Conservation (phyloP, 1,284 basidiomycete genomes). For the Ganoderma sinense region DNA sequence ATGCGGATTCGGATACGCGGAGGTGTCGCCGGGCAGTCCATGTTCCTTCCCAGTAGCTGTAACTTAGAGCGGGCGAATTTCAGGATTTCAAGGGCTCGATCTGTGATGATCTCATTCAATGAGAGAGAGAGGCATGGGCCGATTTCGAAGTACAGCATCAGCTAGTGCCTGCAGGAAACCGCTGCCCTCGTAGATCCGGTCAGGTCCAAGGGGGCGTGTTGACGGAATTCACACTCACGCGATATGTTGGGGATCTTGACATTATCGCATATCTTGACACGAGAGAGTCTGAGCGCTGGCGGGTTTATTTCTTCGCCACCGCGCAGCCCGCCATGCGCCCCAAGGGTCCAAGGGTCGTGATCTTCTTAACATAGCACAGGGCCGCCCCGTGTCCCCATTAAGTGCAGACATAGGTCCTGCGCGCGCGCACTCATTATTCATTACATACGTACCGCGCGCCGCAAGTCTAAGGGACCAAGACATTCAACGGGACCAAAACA, state of each 20-base stretch:
- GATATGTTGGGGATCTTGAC: neutral
- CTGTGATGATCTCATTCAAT: slow-evolving; percentile 3
- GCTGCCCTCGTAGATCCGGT: slow-evolving; percentile 11
- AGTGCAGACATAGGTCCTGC: slow-evolving; percentile 7
- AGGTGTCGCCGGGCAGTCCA: neutral
- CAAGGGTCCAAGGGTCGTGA: slow-evolving; percentile 7
- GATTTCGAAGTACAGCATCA: neutral
- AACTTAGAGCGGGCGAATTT: slow-evolving; percentile 3
- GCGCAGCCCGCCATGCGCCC: neutral
- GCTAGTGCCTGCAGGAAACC: slow-evolving; percentile 1
- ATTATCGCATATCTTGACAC: slow-evolving; percentile 4
- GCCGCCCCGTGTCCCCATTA: neutral
- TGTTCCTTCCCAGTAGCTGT: neutral
- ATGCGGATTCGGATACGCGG: neutral
- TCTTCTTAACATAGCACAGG: slow-evolving; percentile 7
- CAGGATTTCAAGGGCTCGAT: slow-evolving; percentile 12
- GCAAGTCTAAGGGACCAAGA: neutral
- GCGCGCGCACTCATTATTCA: neutral
- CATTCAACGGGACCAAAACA: neutral
- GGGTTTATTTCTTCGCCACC: neutral
- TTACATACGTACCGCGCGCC: neutral
- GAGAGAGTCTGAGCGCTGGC: neutral
- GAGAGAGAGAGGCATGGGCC: neutral
- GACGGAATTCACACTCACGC: neutral
- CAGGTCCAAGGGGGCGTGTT: slow-evolving; percentile 1